phyloP scores from a whole-genome alignment of 805 yeast genomes.

The Metschnikowia amazonensis region DNA sequence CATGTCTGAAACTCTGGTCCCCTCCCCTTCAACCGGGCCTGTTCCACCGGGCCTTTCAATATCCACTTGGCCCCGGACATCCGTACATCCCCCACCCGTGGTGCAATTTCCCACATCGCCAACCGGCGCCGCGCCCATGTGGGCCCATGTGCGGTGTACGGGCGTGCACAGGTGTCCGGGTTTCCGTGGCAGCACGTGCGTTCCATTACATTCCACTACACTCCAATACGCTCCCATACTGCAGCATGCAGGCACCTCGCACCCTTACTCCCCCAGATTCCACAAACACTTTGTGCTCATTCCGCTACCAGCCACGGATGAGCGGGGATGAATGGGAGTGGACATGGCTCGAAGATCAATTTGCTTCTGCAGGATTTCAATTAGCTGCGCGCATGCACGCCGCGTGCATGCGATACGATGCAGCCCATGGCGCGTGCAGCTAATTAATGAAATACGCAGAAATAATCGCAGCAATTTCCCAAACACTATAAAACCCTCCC shows the following conservation, averaged over 20 bases:
- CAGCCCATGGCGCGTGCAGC: conserved; percentile 5
- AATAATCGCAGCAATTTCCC: conserved; percentile 5
- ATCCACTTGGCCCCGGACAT: neutral
- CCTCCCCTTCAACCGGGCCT: no score
- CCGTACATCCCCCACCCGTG: conserved; percentile 1
- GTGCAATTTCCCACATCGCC: neutral
- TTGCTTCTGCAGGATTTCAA: neutral
- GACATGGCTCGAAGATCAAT: neutral
- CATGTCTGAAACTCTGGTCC: no score
- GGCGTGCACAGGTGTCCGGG: neutral
- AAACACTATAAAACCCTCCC: conserved; percentile 1
- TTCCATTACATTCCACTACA: no score
- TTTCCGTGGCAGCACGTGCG: neutral
- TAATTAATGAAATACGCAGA: conserved; percentile 4
- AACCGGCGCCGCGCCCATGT: conserved; percentile 7
- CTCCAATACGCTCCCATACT: no score
- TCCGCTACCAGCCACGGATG: neutral
- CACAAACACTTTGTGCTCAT: no score
- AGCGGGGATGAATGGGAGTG: neutral
- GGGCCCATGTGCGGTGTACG: conserved; percentile 5
- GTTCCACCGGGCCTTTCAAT: no score
- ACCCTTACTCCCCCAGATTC: no score
- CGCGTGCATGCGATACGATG: conserved; percentile 6
- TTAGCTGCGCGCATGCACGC: conserved; percentile 2
- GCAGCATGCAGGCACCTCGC: no score